A percentile compares a stretch with the other conserved stretches of the same genome.
Conservation (phyloP, 257 asterid species). For the Sherardia arvensis region DNA sequence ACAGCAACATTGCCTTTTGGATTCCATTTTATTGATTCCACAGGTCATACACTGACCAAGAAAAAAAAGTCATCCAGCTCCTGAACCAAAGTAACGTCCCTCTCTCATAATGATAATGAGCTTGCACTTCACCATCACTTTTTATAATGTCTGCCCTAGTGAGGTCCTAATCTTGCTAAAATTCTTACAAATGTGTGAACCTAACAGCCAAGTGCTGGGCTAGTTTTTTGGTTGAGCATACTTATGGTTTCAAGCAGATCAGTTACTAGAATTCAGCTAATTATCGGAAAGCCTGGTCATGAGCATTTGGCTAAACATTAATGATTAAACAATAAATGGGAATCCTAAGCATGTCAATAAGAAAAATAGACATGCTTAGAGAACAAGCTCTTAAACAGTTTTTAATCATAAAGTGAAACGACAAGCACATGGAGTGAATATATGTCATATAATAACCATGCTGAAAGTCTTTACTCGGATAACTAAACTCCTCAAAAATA, state of each 20-base stretch:
- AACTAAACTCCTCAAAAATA: too few relatives aligned
- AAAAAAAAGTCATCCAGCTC: not conserved
- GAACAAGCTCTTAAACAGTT: not conserved
- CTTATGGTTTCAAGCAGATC: not conserved
- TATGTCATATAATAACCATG: not conserved
- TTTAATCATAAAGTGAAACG: not conserved
- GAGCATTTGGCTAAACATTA: not conserved
- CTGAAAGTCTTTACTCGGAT: not conserved
- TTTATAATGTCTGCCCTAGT: not conserved
- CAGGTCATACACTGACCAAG: not conserved
- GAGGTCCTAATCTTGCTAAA: not conserved
- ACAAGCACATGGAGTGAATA: not conserved
- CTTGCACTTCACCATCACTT: not conserved
- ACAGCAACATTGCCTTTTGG: not conserved
- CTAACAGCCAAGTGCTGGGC: not conserved
- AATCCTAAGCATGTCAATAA: not conserved
- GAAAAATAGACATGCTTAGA: not conserved
- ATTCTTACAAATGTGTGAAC: not conserved
- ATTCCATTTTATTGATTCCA: not conserved
- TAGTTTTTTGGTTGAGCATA: not conserved
- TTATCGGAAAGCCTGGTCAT: not conserved
- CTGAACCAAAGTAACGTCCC: not conserved
- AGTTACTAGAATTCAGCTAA: not conserved
- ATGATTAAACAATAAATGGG: not conserved
- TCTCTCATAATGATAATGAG: not conserved